Evolutionary conservation across 2,329 filamentous ascomycete species (phyloP), one percentile per base, ranked within the genome.

Genomic region (Eurotiales sp.): DNA sequence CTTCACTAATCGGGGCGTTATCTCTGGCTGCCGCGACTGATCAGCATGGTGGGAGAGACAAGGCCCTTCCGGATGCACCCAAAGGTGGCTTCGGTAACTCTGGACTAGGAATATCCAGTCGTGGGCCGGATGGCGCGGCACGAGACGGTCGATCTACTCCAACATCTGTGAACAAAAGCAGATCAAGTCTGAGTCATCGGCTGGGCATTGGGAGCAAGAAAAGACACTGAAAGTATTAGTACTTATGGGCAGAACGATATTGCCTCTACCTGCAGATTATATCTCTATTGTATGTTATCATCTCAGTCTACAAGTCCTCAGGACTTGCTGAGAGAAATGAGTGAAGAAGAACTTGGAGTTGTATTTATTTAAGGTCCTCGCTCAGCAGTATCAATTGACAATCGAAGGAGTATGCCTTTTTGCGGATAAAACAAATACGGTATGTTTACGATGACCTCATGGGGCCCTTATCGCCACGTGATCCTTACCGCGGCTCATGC

Each of bases 121-220:
- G 73, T 73, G n/a, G 70, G 72, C 51, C 83, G 80, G 64, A 81
- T 15, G 53, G 53, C n/a, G n/a, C n/a, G 17, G 40, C 49, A 40
- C 42, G 58, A 25, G 64, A 64, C 29, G 53, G 55, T n/a, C 54
- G 54, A 6, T 58, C 65, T 19, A 56, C 67, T 36, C 56, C 61
- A 43, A 61, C 73, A 8, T 70, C 75, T 37, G 68, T 72, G 27
- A 72, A 76, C 29, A 88, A 87, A 69, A 78, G 77, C 39, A 80
- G 80, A 61, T 79, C 80, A 8, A 81, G 83, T 41, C 69, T 90
- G 36, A 82, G 85, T 4, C 84, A 88, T 62, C 76, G 86, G 51
- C 69, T 90, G 43, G 86, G 85, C n/a, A 86, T 86, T 29, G 85
- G 87, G 14, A 75, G 84, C 39, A 82, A 84, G 39, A 82, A 82